Percentiles rank a stretch among this genome's conserved stretches.
Conservation (phyloP, 768 basidiomycete species). For the Kondoa subrosea region DNA sequence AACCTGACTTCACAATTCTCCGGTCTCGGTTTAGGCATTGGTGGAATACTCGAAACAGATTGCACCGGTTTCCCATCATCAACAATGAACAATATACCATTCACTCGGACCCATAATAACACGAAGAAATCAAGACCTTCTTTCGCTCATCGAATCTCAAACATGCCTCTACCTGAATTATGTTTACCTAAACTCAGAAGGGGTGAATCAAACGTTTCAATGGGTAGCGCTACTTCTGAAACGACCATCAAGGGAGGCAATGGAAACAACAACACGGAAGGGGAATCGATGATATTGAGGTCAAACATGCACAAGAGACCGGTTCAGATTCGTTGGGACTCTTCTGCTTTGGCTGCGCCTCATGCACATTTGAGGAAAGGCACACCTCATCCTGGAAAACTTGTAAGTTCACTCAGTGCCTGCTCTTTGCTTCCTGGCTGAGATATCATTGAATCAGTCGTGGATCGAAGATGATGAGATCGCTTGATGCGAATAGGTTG, state of each 20-base stretch:
- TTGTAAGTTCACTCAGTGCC: neutral
- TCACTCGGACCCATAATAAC: neutral
- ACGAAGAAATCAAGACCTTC: neutral
- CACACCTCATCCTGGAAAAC: neutral
- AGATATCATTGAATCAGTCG: neutral
- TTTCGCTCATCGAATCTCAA: neutral
- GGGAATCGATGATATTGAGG: no score
- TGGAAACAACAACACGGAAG: no score
- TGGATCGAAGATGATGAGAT: neutral
- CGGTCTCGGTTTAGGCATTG: neutral
- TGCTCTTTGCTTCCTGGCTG: neutral
- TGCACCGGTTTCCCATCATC: neutral
- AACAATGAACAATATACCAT: neutral
- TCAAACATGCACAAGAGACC: neutral
- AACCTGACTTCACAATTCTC: neutral
- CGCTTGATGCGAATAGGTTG: neutral
- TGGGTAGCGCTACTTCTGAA: neutral
- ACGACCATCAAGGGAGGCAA: neutral
- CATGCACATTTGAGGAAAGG: neutral
- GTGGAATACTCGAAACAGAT: neutral
- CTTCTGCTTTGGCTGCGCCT: neutral
- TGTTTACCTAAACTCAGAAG: neutral
- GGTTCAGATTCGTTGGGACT: neutral
- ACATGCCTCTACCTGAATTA: neutral
- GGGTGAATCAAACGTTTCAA: neutral